Evolutionary conservation across 2,329 filamentous ascomycete genomes (phyloP).

Genomic region (Zymoseptoria pseudotritici): DNA sequence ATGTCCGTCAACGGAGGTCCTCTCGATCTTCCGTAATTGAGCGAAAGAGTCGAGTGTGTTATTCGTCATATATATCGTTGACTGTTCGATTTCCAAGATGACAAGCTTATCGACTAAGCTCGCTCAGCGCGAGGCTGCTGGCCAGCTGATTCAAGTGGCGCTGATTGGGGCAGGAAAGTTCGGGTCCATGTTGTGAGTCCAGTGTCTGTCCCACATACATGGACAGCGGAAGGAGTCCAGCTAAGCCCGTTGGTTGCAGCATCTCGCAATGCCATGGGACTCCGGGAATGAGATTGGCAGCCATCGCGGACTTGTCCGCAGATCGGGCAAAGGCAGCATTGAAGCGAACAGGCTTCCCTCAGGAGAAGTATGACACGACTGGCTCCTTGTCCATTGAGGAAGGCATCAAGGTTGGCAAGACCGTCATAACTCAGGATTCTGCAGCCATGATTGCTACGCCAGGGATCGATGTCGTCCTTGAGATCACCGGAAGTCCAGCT

Average conservation of each 20-base stretch:
- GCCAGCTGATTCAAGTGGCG: constrained; percentile 37
- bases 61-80: not conserved
- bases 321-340: constrained; percentile 37
- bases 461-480: constrained; percentile 39
- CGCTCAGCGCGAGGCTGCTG: constrained; percentile 33
- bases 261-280: constrained; percentile 41
- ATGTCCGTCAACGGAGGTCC: not conserved
- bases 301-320: constrained; percentile 38
- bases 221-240: too few species aligned
- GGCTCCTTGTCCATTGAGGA: constrained; percentile 31
- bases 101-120: constrained; percentile 37
- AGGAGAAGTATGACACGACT: constrained; percentile 33
- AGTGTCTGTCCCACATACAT: too few species aligned
- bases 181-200: constrained; percentile 38
- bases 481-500: constrained; percentile 39
- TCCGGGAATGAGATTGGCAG: constrained; percentile 37
- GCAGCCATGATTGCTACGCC: constrained; percentile 37
- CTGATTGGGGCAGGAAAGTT: constrained; percentile 44
- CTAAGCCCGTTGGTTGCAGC: constrained; percentile 10
- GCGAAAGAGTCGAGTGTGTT: too few species aligned
- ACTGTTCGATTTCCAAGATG: constrained; percentile 22
- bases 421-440: constrained; percentile 38
- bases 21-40: not conserved
- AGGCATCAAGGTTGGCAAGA: constrained; percentile 36
- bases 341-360: constrained; percentile 35